Percentiles rank a stretch among this genome's conserved stretches.
These are phyloP conservation scores for Leishmania tropica DNA, from an alignment of 208 protist species.

Conservation along the genomic window DNA sequence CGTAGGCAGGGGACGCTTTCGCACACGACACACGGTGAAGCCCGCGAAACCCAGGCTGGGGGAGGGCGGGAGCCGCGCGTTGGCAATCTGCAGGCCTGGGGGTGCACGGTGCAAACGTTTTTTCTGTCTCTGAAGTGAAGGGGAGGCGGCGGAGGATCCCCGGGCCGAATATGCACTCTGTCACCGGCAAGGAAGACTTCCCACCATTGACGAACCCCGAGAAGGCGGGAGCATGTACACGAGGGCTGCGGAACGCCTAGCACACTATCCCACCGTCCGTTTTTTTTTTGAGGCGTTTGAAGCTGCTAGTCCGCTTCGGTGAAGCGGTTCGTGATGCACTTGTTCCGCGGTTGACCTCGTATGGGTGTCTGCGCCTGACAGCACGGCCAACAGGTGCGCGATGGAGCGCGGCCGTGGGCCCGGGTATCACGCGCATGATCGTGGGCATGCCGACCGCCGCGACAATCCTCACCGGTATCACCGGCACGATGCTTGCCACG, in stretches of 20 bases:
- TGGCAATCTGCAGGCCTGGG: neutral
- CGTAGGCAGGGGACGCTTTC: neutral
- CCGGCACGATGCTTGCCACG: neutral
- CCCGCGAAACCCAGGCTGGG: neutral
- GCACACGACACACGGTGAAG: neutral
- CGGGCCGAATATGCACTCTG: slow-evolving; percentile 3
- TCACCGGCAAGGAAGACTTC: neutral
- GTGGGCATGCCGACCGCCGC: neutral
- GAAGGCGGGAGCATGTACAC: neutral
- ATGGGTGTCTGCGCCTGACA: neutral
- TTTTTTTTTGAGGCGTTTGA: neutral
- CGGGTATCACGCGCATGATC: neutral
- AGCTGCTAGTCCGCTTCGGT: neutral
- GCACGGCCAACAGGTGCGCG: slow-evolving; percentile 16
- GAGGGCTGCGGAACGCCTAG: neutral
- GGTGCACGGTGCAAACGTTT: neutral
- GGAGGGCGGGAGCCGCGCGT: neutral
- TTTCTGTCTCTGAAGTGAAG: neutral
- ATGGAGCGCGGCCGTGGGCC: slow-evolving; percentile 10
- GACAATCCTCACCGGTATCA: neutral
- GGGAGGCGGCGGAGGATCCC: slow-evolving; percentile 30
- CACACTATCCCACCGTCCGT: neutral
- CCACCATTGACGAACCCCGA: neutral
- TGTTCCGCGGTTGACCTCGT: neutral
- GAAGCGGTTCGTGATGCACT: neutral